phyloP scores from a whole-genome alignment of 192 early-diverging fungal species.

The Gamsiella multidivaricata region DNA sequence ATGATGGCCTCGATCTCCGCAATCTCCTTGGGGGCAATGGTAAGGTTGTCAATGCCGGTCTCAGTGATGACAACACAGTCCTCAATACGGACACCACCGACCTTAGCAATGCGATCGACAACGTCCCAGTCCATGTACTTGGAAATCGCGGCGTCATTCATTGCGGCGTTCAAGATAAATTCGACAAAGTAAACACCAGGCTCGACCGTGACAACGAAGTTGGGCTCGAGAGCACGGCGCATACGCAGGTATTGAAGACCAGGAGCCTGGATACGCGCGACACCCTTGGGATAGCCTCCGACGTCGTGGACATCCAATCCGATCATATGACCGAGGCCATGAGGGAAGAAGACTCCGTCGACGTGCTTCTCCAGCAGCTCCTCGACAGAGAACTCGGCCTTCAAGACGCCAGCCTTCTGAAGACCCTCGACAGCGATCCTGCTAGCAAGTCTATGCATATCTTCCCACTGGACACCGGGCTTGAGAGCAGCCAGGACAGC shows the following conservation, averaged over 20 bases:
- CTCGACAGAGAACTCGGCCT: constrained; percentile 67
- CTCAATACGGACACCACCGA: constrained; percentile 95
- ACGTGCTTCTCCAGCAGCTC: constrained; percentile 74
- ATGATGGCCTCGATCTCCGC: constrained; percentile 78
- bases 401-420: constrained; percentile 76
- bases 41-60: constrained; percentile 86
- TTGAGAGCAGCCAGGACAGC: constrained; percentile 75
- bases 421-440: constrained; percentile 74
- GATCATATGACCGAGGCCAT: constrained; percentile 91
- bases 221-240: constrained; percentile 75
- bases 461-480: constrained; percentile 88
- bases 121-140: constrained; percentile 78
- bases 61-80: constrained; percentile 89
- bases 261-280: constrained; percentile 73
- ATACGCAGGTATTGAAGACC: constrained; percentile 77
- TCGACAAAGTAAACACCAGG: constrained; percentile 94
- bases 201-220: constrained; percentile 93
- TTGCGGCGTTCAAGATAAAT: constrained; percentile 72
- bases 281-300: constrained; percentile 86
- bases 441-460: constrained; percentile 86
- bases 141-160: constrained; percentile 62
- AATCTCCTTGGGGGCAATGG: constrained; percentile 83
- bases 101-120: constrained; percentile 70
- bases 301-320: constrained; percentile 95
- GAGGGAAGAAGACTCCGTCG: constrained; percentile 87